Evolutionary conservation across 2,329 filamentous ascomycete genomes (phyloP), one percentile per base, ranked within the genome.

Genomic region (Talaromyces islandicus): DNA sequence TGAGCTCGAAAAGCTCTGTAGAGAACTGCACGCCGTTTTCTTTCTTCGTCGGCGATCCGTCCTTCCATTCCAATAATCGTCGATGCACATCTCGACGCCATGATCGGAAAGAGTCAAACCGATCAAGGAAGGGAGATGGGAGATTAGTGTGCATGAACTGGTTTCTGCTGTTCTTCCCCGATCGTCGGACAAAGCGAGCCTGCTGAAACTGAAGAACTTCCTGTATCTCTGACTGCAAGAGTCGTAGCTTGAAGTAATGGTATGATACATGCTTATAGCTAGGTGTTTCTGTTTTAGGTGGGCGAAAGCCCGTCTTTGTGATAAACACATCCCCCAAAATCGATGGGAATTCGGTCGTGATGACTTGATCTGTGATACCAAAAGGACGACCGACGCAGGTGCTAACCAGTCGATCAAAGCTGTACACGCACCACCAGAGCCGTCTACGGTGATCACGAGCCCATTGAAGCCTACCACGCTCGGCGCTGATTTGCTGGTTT

Each of bases 371-470:
- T n/a, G 89, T 92, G 64, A 97, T 91, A 30, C 93, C 92, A 69
- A 97, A 95, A 7, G 93, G 94, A 59, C 93, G 83, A 41, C 93
- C 93, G 27, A 97, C 93, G 67, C 92, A 97, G 24, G 91, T 92
- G 69, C 91, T 94, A 56, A 97, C 93, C 5, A 97, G 85, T n/a
- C 93, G 85, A 74, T 97, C 93, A 59, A 97, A 86, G 5, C 91
- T 93, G 75, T 97, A 97, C 1, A 92, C 92, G 76, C 92, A 96
- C 93, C 94, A 97, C 92, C 92, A 97, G 14, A 97, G 80, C 32
- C 93, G 85, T 60, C 93, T 84, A 56, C 92, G 86, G 64, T 96
- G 83, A 72, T 97, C 94, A 57, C 93, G 86, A 43, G 91, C 83
- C 83, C 91, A 97, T 73, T 96, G 86, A 60, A 90, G 84, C 54